phyloP scores from a whole-genome alignment of 768 basidiomycete genomes.

The Collybia nuda region DNA sequence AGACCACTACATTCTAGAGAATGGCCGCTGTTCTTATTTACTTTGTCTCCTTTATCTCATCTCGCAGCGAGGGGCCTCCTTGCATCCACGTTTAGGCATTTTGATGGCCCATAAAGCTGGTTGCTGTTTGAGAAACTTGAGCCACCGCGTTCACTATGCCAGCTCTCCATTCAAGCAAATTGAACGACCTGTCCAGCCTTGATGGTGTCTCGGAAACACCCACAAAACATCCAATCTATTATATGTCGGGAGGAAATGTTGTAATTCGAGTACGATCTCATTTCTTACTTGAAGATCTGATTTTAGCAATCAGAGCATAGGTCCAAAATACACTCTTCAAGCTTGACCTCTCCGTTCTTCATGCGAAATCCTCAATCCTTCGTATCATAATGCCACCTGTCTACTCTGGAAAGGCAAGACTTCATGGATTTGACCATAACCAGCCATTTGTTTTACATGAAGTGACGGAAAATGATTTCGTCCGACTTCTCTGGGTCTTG shows the following conservation, averaged over 20 bases:
- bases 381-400: slow-evolving; percentile 31
- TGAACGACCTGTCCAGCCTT: no score
- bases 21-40: no score
- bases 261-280: slow-evolving; percentile 26
- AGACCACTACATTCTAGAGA: no score
- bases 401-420: slow-evolving; percentile 19
- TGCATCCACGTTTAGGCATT: no score
- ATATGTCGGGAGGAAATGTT: slow-evolving; percentile 28
- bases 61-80: no score
- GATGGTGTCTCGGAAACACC: not conserved
- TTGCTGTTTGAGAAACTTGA: no score
- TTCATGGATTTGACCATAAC: slow-evolving; percentile 22
- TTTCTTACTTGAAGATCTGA: not conserved
- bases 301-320: slow-evolving; percentile 23
- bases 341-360: slow-evolving; percentile 45
- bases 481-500: slow-evolving; percentile 52
- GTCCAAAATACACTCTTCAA: slow-evolving; percentile 53
- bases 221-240: slow-evolving; percentile 25
- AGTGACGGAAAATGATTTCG: slow-evolving; percentile 45
- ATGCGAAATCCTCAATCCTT: slow-evolving; percentile 33
- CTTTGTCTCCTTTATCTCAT: no score
- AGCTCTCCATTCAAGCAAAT: not conserved
- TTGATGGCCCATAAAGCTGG: no score
- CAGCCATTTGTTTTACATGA: slow-evolving; percentile 45
- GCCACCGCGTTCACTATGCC: not conserved